A percentile compares a stretch with the other conserved stretches of the same genome.
Conservation (phyloP, 148 eudicot genomes). For the Camellia granthamiana region DNA sequence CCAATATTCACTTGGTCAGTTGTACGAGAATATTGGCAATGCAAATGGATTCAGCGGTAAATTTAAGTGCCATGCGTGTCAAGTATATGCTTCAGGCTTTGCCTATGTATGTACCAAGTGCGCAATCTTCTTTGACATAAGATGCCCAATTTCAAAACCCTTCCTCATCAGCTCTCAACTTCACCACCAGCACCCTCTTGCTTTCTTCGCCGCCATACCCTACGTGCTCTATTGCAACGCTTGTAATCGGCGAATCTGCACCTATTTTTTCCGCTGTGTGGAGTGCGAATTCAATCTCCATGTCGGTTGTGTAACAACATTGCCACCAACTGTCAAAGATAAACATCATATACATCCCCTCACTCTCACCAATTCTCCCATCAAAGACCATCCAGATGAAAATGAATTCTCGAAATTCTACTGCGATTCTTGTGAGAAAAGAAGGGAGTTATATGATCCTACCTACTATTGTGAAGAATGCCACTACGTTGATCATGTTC, state of each 20-base stretch:
- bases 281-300: neutral
- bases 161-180: neutral
- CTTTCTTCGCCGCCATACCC: neutral
- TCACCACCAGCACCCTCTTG: neutral
- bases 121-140: no score
- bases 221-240: neutral
- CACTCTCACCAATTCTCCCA: neutral
- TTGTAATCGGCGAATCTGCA: neutral
- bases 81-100: no score
- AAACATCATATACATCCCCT: neutral
- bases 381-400: neutral
- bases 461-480: neutral
- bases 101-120: no score
- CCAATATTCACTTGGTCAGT: neutral
- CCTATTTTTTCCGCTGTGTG: neutral
- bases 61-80: no score
- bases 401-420: neutral
- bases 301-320: neutral
- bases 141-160: no score
- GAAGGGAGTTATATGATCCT: neutral
- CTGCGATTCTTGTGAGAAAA: neutral
- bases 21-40: neutral
- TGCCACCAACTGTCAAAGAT: neutral
- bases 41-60: no score
- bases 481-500: neutral